These are phyloP conservation scores for Thelonectria discophora DNA, from an alignment of 2,329 filamentous ascomycete genomes.

Conservation along the genomic window DNA sequence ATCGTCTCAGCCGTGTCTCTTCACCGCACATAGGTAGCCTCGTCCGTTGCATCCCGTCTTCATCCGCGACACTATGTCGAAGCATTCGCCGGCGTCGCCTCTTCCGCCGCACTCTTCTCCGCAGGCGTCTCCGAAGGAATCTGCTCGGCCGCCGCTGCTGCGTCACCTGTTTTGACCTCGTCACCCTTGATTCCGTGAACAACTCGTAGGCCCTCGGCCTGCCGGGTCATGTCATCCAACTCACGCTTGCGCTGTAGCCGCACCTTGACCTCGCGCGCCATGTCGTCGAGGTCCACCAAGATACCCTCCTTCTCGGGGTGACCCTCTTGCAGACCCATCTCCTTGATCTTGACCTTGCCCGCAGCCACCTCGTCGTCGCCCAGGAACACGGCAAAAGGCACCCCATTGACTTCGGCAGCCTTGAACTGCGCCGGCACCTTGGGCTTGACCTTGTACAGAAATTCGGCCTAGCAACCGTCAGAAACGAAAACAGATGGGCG, in stretches of 20 bases:
- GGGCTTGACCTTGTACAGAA: conserved; percentile 88
- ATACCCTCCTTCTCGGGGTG: conserved; percentile 93
- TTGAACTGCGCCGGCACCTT: conserved; percentile 92
- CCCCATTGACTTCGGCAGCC: conserved; percentile 79
- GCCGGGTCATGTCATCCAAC: conserved; percentile 54
- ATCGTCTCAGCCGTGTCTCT: neutral
- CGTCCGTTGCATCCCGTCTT: neutral
- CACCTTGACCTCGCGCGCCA: conserved; percentile 70
- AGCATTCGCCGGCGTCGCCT: conserved; percentile 15
- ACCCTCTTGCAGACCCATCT: conserved; percentile 74
- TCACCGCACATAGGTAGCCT: neutral
- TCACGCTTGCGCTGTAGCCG: conserved; percentile 54
- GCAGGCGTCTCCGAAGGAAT: neutral
- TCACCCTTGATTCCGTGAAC: conserved; percentile 58
- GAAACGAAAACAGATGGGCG: neutral
- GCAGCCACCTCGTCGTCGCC: conserved; percentile 88
- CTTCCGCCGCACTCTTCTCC: conserved; percentile 10
- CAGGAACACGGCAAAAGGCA: conserved; percentile 88
- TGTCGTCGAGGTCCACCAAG: conserved; percentile 69
- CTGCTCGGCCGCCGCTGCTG: conserved; percentile 25
- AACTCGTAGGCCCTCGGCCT: conserved; percentile 56
- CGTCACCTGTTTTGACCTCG: conserved; percentile 42
- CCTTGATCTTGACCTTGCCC: conserved; percentile 89
- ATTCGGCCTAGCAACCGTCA: conserved; percentile 71
- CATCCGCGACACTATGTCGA: conserved; percentile 14